Evolutionary conservation across 2,329 filamentous ascomycete species (phyloP), one percentile per base, ranked within the genome.

Genomic region (Trichoderma sp.): DNA sequence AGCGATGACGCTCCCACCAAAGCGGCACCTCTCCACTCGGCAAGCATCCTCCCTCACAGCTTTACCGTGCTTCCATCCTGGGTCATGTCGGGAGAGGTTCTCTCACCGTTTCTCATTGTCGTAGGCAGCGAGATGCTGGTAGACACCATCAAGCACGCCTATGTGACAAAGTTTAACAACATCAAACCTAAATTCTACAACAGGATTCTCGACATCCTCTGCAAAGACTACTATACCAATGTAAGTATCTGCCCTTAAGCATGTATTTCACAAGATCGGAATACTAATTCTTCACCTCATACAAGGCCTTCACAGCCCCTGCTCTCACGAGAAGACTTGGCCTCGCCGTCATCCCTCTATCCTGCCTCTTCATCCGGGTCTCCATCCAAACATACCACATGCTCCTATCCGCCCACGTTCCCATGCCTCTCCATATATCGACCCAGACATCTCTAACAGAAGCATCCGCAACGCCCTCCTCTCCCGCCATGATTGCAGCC

Each of bases 121-220:
- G 87, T 99, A 7, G 95, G 94, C 1, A 97, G 94, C 71, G 96
- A 99, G 81, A 97, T 97, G 90, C 82, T 97, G 10, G 96, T 99
- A 2, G 96, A 99, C 80, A 94, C 92, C 87, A 87, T 97, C 78
- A 99, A 99, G 79, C 96, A 99, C 77, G 93, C 93, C 26, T 99
- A 98, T 77, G 96, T 99, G 77, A 94, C 90, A 77, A 99, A 99
- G 77, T 99, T 99, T 83, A 99, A 99, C 84, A 97, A 97, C 74
- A 94, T 94, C 73, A 95, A 96, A 72, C 96, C 96, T 3, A 88
- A 87, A 7, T 91, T 99, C 68, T 99, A 99, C 78, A 87, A 89
- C 64, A 89, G 94, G 28, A 97, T 96, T 77, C 86, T 98, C 18
- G 96, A 99, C 76, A 92, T 99, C 5, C 83, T 99, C 8, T 94